Evolutionary conservation across 2,329 filamentous ascomycete species (phyloP).

Genomic region (Fusarium sp.): DNA sequence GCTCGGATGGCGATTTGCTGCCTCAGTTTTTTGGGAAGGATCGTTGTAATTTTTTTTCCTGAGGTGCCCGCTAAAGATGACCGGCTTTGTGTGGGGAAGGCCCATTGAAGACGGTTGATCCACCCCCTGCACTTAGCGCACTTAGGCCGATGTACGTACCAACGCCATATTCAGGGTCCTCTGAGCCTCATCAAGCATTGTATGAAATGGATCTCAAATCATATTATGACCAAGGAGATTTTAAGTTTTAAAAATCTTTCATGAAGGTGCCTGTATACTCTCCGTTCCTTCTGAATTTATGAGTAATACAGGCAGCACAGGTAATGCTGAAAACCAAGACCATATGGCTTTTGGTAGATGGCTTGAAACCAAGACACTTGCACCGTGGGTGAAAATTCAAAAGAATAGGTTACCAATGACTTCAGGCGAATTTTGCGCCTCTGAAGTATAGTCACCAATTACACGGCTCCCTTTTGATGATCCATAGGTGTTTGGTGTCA

Average conservation of each 20-base stretch:
- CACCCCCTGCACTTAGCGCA: slow-evolving; percentile 29
- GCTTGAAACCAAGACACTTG: background rate
- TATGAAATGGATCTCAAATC: background rate
- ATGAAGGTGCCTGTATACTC: too few relatives aligned
- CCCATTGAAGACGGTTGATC: slow-evolving; percentile 21
- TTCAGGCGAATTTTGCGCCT: background rate
- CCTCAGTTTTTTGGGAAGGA: slow-evolving; percentile 32
- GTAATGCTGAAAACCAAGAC: background rate
- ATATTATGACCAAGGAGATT: too few relatives aligned
- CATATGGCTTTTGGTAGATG: background rate
- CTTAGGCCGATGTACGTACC: slow-evolving; percentile 14
- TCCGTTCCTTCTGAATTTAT: too few relatives aligned
- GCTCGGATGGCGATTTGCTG: slow-evolving; percentile 39
- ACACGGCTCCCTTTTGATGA: background rate
- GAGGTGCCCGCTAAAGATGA: slow-evolving; percentile 6
- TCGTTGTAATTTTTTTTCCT: slow-evolving; percentile 39
- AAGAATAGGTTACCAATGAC: background rate
- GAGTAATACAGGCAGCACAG: background rate
- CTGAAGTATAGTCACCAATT: too few relatives aligned
- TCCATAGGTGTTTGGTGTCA: too few relatives aligned
- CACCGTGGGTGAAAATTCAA: background rate
- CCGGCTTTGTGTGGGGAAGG: slow-evolving; percentile 35
- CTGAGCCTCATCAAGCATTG: slow-evolving; percentile 6
- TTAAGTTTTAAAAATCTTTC: background rate
- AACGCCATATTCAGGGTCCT: slow-evolving; percentile 20